Base-by-base conservation (phyloP, 352 stramenopile genomes). In the Hyaloperonospora arabidopsidis region DNA sequence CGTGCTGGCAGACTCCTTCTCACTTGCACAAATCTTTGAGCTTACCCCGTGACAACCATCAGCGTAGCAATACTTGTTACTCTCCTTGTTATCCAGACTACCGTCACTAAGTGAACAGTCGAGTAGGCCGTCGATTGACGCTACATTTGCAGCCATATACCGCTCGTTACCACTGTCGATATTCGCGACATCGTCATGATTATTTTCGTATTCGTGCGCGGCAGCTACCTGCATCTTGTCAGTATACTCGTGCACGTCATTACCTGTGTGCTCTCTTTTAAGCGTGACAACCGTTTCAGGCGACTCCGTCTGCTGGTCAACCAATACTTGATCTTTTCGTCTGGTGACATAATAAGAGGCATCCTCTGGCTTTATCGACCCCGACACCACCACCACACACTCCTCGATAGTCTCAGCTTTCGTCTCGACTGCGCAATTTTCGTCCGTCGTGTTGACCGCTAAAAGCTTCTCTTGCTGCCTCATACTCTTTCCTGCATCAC, bases 121-220 rank as follows among this genome's bases (percentile, higher is more conserved):
- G 45, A 72, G 60, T n/a, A 72, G 44, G 11, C 66, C 60, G 21
- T 72, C 64, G 32, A 69, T 47, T 1, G 64, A 69, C 10, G 49
- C 52, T 12, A 72, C 52, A 54, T 60, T 67, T 12, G 60, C 64
- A 21, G 64, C 56, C 18, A 72, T 21, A 19, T 69, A 55, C 21
- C 64, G 60, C 48, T 72, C 64, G 25, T 68, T 62, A 2, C 52
- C 59, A 7, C 52, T 65, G 14, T 51, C 48, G 11, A 59, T 53
- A 19, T 55, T 68, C 21, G 34, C 49, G 58, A 40, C 45, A 13
- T 66, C 64, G 13, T 59, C 55, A 45, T 60, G 45, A 1, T 23
- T 22, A 28, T 51, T 28, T 19, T 60, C 25, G 14, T 49, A 14
- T 5, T 58, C 48, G 6, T 32, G 22, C 3, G 40, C 40, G 18